phyloP scores from a whole-genome alignment of 306 rosid genomes.

The Prunus mira region DNA sequence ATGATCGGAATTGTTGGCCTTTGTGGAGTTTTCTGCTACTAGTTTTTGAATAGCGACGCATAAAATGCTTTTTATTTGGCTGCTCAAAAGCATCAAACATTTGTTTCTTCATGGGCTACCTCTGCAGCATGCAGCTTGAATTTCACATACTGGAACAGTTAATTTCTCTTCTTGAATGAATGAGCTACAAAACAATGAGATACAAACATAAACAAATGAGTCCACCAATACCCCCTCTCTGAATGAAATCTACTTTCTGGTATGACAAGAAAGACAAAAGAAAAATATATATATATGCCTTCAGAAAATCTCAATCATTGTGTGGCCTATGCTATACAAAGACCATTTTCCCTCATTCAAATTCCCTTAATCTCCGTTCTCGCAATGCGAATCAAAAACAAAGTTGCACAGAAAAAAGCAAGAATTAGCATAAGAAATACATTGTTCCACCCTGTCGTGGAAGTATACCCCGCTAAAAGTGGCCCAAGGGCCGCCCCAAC shows the following conservation, averaged over 20 bases:
- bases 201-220: slow-evolving; percentile 5
- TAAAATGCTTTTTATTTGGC: no score
- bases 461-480: slow-evolving; percentile 75
- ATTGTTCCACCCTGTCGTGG: slow-evolving; percentile 73
- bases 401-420: slow-evolving; percentile 56
- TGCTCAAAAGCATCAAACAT: no score
- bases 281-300: no score
- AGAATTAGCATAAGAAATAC: slow-evolving; percentile 74
- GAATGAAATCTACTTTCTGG: neutral
- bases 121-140: no score
- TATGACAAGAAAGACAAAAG: neutral
- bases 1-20: no score
- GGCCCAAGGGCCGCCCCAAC: slow-evolving; percentile 92
- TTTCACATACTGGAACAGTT: no score
- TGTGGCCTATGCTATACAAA: slow-evolving; percentile 25
- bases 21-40: no score
- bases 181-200: slow-evolving; percentile 8
- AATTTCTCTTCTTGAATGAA: neutral
- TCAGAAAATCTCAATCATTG: slow-evolving; percentile 7
- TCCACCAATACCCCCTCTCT: neutral
- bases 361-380: slow-evolving; percentile 63
- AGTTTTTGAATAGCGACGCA: no score
- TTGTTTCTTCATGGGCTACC: no score
- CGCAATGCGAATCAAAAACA: slow-evolving; percentile 57
- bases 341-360: slow-evolving; percentile 46